Conservation (phyloP, 306 rosid genomes). For the Trifolium fragiferum region DNA sequence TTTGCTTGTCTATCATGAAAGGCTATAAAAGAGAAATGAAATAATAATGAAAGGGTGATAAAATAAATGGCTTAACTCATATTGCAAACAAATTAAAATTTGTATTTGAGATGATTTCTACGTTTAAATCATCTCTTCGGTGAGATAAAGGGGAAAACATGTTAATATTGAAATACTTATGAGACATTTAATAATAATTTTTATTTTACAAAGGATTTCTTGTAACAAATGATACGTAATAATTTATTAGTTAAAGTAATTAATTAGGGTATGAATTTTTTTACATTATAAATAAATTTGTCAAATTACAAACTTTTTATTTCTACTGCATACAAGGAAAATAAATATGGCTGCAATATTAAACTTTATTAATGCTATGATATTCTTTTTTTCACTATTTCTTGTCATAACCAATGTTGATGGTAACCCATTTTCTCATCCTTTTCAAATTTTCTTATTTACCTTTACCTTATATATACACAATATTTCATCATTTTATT, state of each 20-base stretch:
- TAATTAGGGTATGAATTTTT: too few species aligned
- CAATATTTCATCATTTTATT: background rate
- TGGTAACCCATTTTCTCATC: background rate
- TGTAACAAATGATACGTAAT: background rate
- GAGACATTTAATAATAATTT: background rate
- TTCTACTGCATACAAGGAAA: background rate
- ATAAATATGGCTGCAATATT: background rate
- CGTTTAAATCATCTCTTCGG: background rate
- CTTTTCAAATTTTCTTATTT: background rate
- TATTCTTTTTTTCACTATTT: background rate
- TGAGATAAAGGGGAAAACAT: background rate
- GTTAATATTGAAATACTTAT: background rate
- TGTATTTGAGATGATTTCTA: background rate
- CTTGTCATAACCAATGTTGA: background rate
- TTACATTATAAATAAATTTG: background rate
- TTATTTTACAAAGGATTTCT: slow-evolving; percentile 3
- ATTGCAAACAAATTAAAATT: background rate
- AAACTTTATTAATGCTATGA: background rate
- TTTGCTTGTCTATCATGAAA: background rate
- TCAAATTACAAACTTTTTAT: background rate
- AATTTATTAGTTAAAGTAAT: too few species aligned
- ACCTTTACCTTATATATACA: too few species aligned
- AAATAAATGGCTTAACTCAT: background rate
- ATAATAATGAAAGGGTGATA: background rate
- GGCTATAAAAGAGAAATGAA: background rate